Base-by-base conservation (phyloP, 2,329 filamentous ascomycete species). In the Endocalyx cinctus region DNA sequence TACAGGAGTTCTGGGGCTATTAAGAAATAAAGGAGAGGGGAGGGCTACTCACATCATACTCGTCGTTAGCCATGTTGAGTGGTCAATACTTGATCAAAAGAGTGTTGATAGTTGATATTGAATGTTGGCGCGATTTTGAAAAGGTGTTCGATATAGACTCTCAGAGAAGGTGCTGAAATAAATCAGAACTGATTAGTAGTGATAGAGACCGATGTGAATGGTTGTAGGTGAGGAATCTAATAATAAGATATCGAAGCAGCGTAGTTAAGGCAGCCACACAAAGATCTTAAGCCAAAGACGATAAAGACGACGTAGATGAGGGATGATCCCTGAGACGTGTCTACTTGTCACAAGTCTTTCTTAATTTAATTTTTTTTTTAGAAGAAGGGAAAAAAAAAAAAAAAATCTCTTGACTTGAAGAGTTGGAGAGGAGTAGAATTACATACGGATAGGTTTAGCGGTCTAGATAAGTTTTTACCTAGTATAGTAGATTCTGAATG, bases 11-110 rank as follows among this genome's bases (percentile, higher is more conserved):
- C 35, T 43, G 35, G 38, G 43, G 44, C 41, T 23, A 36, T 42
- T 35, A 47, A 48, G 41, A 38, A 44, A 44, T 45, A 51, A 46
- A 41, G 46, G 40, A 37, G 45, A 35, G 28, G 37, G 34, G 28
- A 62, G 33, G 30, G 20, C 15, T 30, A 69, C 88, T 76, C 73
- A 97, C 90, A 83, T 98, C 92, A 74, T 98, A 98, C 76, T 98
- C 92, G 79, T 98, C 92, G 82, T 97, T 98, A 61, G 90, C 92
- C 92, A 97, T 98, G 67, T 55, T 74, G 71, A 64, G 47, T 48
- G 42, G 47, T 49, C 34, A 37, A 26, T 36, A 15, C 17, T 42
- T 26, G 27, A 20, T 18, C 37, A 29, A 27, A 29, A 29, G 14
- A 17, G 27, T 20, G 20, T 23, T 8, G 20, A n/a, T 23, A 23